A percentile compares a stretch with the other conserved stretches of the same genome.
Evolutionary conservation across 345 rosid species (phyloP).

Genomic region (Firmiana major): DNA sequence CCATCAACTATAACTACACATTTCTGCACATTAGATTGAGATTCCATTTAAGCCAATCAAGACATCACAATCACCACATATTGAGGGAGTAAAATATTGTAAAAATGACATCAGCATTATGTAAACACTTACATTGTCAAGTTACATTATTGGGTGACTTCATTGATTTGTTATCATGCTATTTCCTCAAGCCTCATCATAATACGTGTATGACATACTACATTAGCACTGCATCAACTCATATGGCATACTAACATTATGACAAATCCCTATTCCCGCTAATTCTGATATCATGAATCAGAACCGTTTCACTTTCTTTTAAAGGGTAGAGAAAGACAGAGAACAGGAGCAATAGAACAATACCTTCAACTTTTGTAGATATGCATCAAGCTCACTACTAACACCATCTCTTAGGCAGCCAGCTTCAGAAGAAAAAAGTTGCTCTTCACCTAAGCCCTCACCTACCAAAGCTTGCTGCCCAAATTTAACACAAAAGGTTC

Average conservation of each 20-base stretch:
- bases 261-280: background rate
- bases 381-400: constrained; percentile 63
- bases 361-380: constrained; percentile 73
- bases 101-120: background rate
- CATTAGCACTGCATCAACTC: background rate
- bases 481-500: constrained; percentile 2
- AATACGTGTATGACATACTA: background rate
- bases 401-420: constrained; percentile 45
- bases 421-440: constrained; percentile 68
- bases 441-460: constrained; percentile 81
- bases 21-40: background rate
- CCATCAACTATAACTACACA: background rate
- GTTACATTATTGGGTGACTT: background rate
- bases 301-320: background rate
- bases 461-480: constrained; percentile 97
- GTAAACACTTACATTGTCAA: background rate
- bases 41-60: background rate
- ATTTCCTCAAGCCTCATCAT: background rate
- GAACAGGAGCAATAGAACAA: background rate
- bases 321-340: background rate
- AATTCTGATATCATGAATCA: background rate
- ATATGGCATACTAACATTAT: background rate
- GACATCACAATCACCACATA: background rate
- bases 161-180: background rate
- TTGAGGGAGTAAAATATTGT: background rate